Evolutionary conservation across 2,329 filamentous ascomycete genomes (phyloP), one percentile per base, ranked within the genome.

Genomic region (Pseudogymnoascus sp.): DNA sequence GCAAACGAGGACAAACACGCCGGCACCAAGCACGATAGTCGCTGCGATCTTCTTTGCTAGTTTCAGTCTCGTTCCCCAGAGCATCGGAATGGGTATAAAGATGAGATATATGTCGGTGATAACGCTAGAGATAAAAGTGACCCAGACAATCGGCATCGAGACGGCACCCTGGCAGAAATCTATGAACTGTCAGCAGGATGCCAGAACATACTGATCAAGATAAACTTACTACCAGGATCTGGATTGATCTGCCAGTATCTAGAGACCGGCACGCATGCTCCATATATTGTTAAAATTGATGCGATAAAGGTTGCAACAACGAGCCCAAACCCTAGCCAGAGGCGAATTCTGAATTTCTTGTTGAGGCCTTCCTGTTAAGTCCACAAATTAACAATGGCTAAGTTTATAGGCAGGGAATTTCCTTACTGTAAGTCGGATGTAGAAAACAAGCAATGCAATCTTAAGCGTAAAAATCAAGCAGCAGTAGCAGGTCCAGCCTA

Each of bases 191-290:
- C 63, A 62, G 61, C 62, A 28, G 30, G 30, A 33, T 15, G 15
- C 5, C 34, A 35, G n/a, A 35, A 35, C 15, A 33, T 35, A 33
- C 10, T 10, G 3, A 37, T 3, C 0, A 15, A 18, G 35, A 13
- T 13, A 56, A 12, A 73, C 77, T 65, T 66, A 80, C 78, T 76
- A 9, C 82, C 80, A 0, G 82, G 82, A 28, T 84, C 69, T 0
- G 82, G 82, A 58, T 77, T 71, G 56, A 85, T 82, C 67, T 84
- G 80, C 81, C 82, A 85, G 65, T 81, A 79, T 37, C 75, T 75
- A 23, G 71, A 63, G 59, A 84, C 75, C 0, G 81, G 81, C 15
- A 28, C 60, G 63, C 82, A 85, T 6, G 76, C 75, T 2, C 79
- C 71, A 12, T 82, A 73, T 34, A 83, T 75, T 3, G 77, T 76